phyloP scores from a whole-genome alignment of 1,284 basidiomycete genomes.

The Trichosporon inkin region DNA sequence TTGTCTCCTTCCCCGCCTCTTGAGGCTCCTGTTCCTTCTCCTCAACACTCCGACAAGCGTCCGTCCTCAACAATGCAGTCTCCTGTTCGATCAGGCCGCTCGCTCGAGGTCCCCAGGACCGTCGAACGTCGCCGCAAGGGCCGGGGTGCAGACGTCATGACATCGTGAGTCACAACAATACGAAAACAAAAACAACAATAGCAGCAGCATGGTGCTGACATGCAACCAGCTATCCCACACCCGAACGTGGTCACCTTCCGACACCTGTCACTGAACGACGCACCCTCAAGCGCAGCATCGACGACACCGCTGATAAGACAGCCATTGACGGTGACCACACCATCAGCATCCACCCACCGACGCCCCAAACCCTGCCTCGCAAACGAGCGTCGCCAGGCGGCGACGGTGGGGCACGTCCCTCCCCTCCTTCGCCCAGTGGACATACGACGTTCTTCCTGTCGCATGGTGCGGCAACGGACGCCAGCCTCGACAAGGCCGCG shows the following conservation, averaged over 20 bases:
- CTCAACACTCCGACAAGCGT: neutral
- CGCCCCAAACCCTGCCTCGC: slow-evolving; percentile 57
- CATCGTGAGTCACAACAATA: slow-evolving; percentile 17
- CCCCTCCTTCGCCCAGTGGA: slow-evolving; percentile 33
- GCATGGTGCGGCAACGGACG: slow-evolving; percentile 8
- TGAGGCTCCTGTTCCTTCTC: neutral
- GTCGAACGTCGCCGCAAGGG: slow-evolving; percentile 36
- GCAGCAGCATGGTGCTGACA: slow-evolving; percentile 7
- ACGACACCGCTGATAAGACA: slow-evolving; percentile 2
- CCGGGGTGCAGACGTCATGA: slow-evolving; percentile 34
- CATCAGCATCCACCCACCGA: slow-evolving; percentile 47
- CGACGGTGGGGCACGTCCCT: neutral
- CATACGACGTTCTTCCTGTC: slow-evolving; percentile 42
- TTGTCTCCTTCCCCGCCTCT: neutral
- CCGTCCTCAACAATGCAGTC: slow-evolving; percentile 17
- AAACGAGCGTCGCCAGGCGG: slow-evolving; percentile 17
- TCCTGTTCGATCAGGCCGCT: neutral
- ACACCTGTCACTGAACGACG: slow-evolving; percentile 41
- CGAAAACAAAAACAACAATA: neutral
- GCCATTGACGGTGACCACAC: neutral
- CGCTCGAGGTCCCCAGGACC: slow-evolving; percentile 27
- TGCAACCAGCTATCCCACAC: slow-evolving; percentile 18
- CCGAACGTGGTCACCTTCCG: slow-evolving; percentile 31
- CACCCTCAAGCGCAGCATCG: slow-evolving; percentile 19
- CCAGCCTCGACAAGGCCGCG: slow-evolving; percentile 15